These are phyloP conservation scores for Ophiostoma ulmi DNA, from an alignment of 2,329 filamentous ascomycete species.

Conservation along the genomic window DNA sequence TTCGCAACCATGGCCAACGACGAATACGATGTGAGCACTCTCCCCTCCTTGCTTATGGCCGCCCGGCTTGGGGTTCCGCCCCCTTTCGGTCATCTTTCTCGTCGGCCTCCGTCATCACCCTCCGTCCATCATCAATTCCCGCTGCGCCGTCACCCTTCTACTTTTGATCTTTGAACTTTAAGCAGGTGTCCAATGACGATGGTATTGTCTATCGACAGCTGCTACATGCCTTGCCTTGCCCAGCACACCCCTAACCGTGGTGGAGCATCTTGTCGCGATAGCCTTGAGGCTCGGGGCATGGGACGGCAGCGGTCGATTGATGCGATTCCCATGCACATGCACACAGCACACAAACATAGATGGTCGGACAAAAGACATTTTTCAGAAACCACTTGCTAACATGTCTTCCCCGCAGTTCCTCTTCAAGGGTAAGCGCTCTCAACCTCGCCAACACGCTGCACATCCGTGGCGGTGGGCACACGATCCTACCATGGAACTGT, in stretches of 20 bases:
- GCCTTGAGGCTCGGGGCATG: not conserved
- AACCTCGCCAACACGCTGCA: constrained; percentile 15
- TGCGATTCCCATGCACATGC: not conserved
- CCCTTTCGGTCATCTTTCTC: not conserved
- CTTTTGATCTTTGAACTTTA: not conserved
- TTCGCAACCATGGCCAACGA: constrained; percentile 80
- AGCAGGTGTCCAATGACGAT: not conserved
- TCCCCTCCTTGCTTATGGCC: constrained; percentile 13
- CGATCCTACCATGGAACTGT: not conserved
- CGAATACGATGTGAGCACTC: constrained; percentile 92
- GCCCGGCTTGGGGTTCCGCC: not conserved
- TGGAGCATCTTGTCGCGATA: constrained; percentile 12
- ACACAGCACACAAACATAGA: not conserved
- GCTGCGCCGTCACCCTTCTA: not conserved
- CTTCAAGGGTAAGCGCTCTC: constrained; percentile 74
- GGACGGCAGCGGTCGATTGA: not conserved
- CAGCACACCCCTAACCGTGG: constrained; percentile 8
- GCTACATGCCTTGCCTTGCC: constrained; percentile 4
- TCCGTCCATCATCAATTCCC: not conserved
- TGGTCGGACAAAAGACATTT: not conserved
- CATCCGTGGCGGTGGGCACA: not conserved
- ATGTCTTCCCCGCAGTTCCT: constrained; percentile 63
- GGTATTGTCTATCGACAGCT: not conserved
- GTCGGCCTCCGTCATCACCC: not conserved
- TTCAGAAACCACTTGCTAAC: constrained; percentile 22